Conservation (phyloP, 192 early-diverging fungal species). For the Cladochytrium replicatum region DNA sequence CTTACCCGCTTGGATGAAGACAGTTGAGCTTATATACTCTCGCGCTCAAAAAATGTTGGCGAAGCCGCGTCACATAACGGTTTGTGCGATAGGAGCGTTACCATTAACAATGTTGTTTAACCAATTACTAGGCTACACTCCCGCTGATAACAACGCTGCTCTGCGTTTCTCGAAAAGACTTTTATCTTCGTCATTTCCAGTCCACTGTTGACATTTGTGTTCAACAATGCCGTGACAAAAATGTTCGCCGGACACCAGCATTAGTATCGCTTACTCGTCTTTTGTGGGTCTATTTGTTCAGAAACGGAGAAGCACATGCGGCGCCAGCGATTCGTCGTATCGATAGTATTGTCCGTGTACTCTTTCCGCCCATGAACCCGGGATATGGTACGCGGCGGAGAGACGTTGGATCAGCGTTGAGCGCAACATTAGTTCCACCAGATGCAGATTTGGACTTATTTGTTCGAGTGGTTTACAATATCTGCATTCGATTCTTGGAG, state of each 20-base stretch:
- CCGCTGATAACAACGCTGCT: slow-evolving; percentile 81
- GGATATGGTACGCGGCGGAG: not conserved
- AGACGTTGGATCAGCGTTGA: no score
- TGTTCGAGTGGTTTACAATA: slow-evolving; percentile 61
- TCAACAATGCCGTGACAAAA: slow-evolving; percentile 20
- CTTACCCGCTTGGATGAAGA: slow-evolving; percentile 83
- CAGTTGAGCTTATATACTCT: slow-evolving; percentile 82
- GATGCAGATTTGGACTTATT: slow-evolving; percentile 61
- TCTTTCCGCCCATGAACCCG: not conserved
- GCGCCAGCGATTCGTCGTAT: slow-evolving; percentile 16
- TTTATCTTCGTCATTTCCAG: slow-evolving; percentile 73
- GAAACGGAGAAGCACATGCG: slow-evolving; percentile 60
- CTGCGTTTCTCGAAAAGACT: slow-evolving; percentile 81
- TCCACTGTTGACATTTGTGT: slow-evolving; percentile 27
- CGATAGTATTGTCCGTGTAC: slow-evolving; percentile 24
- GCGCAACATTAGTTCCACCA: slow-evolving; percentile 35
- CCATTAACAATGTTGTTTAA: not conserved
- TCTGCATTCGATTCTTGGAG: slow-evolving; percentile 51
- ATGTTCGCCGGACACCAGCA: slow-evolving; percentile 35
- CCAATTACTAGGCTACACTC: slow-evolving; percentile 50
- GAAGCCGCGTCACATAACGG: slow-evolving; percentile 70
- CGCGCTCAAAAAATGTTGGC: slow-evolving; percentile 82
- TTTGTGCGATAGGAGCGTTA: no score
- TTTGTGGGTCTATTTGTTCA: slow-evolving; percentile 90
- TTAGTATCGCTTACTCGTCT: slow-evolving; percentile 71